Conservation (phyloP, 2,329 filamentous ascomycete species). For the Mollisia scopiformis region DNA sequence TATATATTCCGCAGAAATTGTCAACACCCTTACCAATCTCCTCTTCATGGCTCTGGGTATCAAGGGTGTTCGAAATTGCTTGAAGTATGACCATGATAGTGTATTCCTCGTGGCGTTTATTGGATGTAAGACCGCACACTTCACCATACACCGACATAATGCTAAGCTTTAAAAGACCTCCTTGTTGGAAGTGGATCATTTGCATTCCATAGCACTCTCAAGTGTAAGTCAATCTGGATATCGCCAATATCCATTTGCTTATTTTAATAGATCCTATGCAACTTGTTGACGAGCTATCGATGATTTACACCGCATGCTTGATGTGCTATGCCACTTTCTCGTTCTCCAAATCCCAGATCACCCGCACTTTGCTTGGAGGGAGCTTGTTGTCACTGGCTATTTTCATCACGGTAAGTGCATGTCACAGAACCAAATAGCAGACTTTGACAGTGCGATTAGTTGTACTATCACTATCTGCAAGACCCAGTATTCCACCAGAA, state of each 20-base stretch:
- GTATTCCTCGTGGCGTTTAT: conserved; percentile 72
- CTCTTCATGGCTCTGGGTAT: conserved; percentile 79
- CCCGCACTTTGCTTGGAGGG: not conserved
- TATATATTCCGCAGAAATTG: conserved; percentile 74
- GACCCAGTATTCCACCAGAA: conserved; percentile 74
- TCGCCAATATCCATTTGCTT: not conserved
- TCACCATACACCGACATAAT: not conserved
- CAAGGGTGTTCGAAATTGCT: conserved; percentile 75
- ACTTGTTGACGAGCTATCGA: conserved; percentile 69
- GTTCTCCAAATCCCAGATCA: conserved; percentile 13
- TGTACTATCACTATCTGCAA: conserved; percentile 74
- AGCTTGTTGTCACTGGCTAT: conserved; percentile 57
- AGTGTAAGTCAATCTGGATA: conserved; percentile 36
- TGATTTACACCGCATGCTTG: conserved; percentile 73
- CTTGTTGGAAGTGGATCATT: conserved; percentile 43
- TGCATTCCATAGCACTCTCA: conserved; percentile 44
- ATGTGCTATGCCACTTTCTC: conserved; percentile 70
- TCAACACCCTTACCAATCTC: conserved; percentile 81
- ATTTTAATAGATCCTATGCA: conserved; percentile 64
- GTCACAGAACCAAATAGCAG: conserved; percentile 56
- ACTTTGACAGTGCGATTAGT: conserved; percentile 73
- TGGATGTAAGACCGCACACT: conserved; percentile 32
- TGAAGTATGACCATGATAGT: conserved; percentile 70
- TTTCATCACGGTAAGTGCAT: conserved; percentile 50
- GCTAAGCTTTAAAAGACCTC: conserved; percentile 28